Evolutionary conservation across 495 filamentous ascomycete genomes (phyloP), one percentile per base, ranked within the genome.

Genomic region (Aspergillus olivimuriae): DNA sequence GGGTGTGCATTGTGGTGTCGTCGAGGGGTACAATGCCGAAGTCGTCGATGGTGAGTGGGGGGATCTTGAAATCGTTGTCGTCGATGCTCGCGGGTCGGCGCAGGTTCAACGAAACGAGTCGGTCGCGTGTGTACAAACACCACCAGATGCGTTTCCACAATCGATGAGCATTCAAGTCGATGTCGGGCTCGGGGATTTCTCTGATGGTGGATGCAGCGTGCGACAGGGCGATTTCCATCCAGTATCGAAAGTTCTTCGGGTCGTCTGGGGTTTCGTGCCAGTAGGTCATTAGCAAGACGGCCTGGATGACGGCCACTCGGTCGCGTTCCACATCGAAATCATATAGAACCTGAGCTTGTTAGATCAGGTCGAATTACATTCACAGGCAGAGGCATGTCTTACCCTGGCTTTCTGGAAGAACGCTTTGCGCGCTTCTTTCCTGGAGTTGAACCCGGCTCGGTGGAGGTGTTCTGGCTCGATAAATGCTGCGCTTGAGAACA

Each of bases 181-280:
- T 14, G 21, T 23, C 23, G 32, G 8, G 35, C 4, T 39, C 23
- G 21, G 43, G 33, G 34, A 19, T 31, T 22, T 31, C 16, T 30
- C 22, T 32, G 43, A 38, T 30, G 34, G 35, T 34, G n/a, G 35
- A 41, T 9, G 35, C 22, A 10, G 47, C 47, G 12, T 41, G 20
- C 15, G 34, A 40, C 16, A 50, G 35, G 8, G 43, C 43, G 8
- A 46, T 46, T 34, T 46, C 43, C 15, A 46, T 32, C 47, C 47
- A 50, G 43, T 50, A 36, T 2, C 42, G 43, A 42, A 40, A 41
- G 43, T 50, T 82, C 52, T 86, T 87, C 54, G 81, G 80, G 61
- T 85, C 82, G 44, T 86, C 80, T 1, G 82, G 82, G 0, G 81
- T 83, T 58, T 86, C 81, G 52, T 86, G 86, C 82, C 82, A 87